Conservation (phyloP, 1,284 basidiomycete genomes). For the Caloboletus inedulis region DNA sequence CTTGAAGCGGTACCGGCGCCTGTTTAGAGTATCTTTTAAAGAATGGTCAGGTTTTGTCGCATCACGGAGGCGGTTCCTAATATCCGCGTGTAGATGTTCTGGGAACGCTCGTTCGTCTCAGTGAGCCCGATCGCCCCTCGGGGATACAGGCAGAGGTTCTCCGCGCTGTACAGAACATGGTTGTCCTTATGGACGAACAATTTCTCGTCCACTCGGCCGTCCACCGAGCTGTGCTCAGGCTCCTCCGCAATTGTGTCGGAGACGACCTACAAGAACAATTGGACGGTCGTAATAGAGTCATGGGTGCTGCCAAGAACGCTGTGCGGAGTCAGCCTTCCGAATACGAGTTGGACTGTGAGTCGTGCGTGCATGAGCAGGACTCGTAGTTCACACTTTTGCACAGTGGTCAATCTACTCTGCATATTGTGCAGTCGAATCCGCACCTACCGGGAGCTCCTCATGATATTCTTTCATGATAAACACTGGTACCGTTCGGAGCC, state of each 20-base stretch:
- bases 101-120: conserved; percentile 79
- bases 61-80: conserved; percentile 5
- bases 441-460: conserved; percentile 84
- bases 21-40: conserved; percentile 91
- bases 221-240: conserved; percentile 81
- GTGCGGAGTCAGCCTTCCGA: conserved; percentile 70
- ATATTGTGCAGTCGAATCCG: conserved; percentile 88
- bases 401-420: conserved; percentile 88
- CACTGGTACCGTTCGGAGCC: conserved; percentile 75
- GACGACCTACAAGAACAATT: conserved; percentile 83
- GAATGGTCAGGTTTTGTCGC: conserved; percentile 54
- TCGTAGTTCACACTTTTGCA: conserved; percentile 5
- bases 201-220: conserved; percentile 90
- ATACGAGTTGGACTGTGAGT: conserved; percentile 82
- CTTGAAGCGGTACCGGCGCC: conserved; percentile 70
- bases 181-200: conserved; percentile 84
- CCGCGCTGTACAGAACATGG: conserved; percentile 81
- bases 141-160: conserved; percentile 87
- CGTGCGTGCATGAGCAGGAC: not conserved
- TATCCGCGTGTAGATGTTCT: conserved; percentile 60
- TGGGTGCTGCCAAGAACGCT: conserved; percentile 79
- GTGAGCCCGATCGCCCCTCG: conserved; percentile 77
- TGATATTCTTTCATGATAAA: conserved; percentile 96
- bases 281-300: conserved; percentile 69
- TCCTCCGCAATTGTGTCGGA: conserved; percentile 88